These are phyloP conservation scores for Glycine tomentella DNA, from an alignment of 306 rosid genomes.

Conservation along the genomic window DNA sequence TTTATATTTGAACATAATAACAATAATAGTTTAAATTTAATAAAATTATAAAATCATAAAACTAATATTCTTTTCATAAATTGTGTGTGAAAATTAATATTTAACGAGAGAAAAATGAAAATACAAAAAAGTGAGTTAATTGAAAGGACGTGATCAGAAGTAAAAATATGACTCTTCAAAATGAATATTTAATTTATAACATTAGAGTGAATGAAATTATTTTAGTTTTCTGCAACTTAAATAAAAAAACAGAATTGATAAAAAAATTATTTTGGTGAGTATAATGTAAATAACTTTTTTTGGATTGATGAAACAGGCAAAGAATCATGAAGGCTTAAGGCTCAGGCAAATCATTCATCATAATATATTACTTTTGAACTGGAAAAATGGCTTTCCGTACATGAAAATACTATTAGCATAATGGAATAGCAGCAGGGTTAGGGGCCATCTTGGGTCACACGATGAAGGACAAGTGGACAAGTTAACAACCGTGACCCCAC, in stretches of 20 bases:
- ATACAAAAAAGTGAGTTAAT: too few relatives aligned
- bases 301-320: neutral
- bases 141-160: too few relatives aligned
- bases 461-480: neutral
- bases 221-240: too few relatives aligned
- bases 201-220: too few relatives aligned
- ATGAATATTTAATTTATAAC: too few relatives aligned
- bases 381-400: conserved; percentile 17
- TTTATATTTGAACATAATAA: too few relatives aligned
- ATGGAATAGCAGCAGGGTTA: neutral
- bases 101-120: too few relatives aligned
- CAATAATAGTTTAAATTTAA: too few relatives aligned
- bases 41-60: too few relatives aligned
- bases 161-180: too few relatives aligned
- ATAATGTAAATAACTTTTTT: neutral
- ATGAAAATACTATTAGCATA: neutral
- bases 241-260: neutral
- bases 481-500: neutral
- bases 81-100: too few relatives aligned
- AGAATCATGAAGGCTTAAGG: neutral
- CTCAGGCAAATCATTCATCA: neutral
- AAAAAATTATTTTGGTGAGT: neutral
- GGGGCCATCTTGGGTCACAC: neutral
- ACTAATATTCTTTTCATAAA: too few relatives aligned
- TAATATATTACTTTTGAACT: neutral